These are phyloP conservation scores for Rhinocladiella similis DNA, from an alignment of 2,329 filamentous ascomycete species.

Conservation along the genomic window DNA sequence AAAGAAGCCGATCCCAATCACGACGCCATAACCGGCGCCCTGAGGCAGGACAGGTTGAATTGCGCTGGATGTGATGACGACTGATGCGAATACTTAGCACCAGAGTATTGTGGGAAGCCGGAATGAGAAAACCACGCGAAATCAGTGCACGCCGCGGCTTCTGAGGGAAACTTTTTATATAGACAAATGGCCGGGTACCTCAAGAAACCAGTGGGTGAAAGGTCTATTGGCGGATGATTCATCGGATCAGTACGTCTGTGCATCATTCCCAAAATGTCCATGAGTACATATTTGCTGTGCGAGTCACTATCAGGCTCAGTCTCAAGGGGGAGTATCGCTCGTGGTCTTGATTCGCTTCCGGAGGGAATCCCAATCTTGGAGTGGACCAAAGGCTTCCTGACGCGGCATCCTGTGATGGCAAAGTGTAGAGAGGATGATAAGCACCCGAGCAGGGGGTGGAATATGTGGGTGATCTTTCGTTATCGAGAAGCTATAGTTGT, in stretches of 20 bases:
- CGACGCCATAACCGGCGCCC: slow-evolving; percentile 51
- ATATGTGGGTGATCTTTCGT: neutral
- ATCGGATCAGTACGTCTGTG: too few relatives aligned
- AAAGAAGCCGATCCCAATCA: slow-evolving; percentile 49
- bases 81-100: neutral
- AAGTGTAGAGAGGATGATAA: neutral
- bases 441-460: neutral
- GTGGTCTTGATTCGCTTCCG: neutral
- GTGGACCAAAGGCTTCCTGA: neutral
- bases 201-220: too few relatives aligned
- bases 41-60: neutral
- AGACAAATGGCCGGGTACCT: neutral
- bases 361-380: neutral
- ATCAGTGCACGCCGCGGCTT: neutral
- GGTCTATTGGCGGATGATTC: too few relatives aligned
- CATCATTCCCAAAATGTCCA: too few relatives aligned
- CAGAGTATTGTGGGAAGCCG: too few relatives aligned
- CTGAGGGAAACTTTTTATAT: neutral
- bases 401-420: neutral
- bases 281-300: too few relatives aligned
- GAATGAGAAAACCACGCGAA: too few relatives aligned
- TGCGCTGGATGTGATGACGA: neutral
- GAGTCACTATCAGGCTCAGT: too few relatives aligned
- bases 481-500: neutral
- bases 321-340: too few relatives aligned